Conservation (phyloP, 192 early-diverging fungal species). For the Coemansia sp. region DNA sequence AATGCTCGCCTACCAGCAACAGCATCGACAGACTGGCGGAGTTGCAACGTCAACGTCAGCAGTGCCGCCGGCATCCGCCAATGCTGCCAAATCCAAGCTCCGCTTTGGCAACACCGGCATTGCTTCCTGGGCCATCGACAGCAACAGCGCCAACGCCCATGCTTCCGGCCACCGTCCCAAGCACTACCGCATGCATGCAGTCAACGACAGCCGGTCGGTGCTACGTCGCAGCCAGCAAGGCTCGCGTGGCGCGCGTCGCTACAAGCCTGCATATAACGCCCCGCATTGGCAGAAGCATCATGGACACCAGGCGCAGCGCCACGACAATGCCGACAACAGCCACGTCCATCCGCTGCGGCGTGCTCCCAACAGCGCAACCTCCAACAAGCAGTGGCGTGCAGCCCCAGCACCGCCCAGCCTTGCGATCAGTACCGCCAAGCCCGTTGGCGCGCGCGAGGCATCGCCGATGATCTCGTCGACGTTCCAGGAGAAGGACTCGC, state of each 20-base stretch:
- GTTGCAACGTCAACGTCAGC: conserved; percentile 15
- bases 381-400: conserved; percentile 52
- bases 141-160: conserved; percentile 8
- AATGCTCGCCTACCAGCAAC: conserved; percentile 53
- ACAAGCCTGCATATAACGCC: conserved; percentile 31
- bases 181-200: conserved; percentile 24
- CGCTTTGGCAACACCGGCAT: conserved; percentile 46
- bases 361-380: conserved; percentile 38
- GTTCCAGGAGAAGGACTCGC: conserved; percentile 42
- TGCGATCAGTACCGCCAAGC: conserved; percentile 19
- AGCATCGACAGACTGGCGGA: conserved; percentile 28
- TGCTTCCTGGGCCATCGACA: conserved; percentile 27
- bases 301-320: conserved; percentile 33
- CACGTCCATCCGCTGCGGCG: conserved; percentile 36
- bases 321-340: conserved; percentile 4
- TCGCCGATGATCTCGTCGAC: conserved; percentile 38
- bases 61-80: conserved; percentile 36
- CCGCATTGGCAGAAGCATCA: conserved; percentile 48
- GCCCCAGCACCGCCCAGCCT: conserved; percentile 15
- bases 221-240: conserved; percentile 37
- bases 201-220: conserved; percentile 13
- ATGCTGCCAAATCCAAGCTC: conserved; percentile 37
- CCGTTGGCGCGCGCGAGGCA: conserved; percentile 14
- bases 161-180: conserved; percentile 17
- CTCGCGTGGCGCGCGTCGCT: conserved; percentile 34